Evolutionary conservation across 148 eudicot species (phyloP).

Genomic region (Camellia sinensis): DNA sequence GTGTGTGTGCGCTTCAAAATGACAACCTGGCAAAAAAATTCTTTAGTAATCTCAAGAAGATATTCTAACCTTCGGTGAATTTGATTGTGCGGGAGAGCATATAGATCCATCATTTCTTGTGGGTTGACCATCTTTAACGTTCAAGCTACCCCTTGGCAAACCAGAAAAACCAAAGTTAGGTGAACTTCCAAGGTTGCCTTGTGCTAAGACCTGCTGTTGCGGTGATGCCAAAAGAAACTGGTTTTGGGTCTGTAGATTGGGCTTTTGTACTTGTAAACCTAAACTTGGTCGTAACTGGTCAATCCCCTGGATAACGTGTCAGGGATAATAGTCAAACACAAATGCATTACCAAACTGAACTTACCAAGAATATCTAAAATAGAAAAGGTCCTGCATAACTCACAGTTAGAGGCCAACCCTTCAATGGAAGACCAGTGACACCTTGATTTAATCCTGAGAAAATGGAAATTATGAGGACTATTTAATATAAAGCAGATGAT

Average conservation of each 20-base stretch:
- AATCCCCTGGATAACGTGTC: constrained; percentile 55
- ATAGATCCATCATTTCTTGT: constrained; percentile 75
- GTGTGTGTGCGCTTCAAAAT: background rate
- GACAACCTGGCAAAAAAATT: background rate
- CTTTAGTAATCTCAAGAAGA: background rate
- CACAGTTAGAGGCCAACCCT: constrained; percentile 99
- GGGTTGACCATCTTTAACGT: constrained; percentile 81
- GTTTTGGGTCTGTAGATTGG: constrained; percentile 60
- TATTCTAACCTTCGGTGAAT: constrained; percentile 76
- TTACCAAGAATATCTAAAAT: constrained; percentile 5
- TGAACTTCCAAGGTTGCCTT: constrained; percentile 68
- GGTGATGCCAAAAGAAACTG: constrained; percentile 81
- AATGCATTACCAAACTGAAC: background rate
- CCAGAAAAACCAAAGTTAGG: constrained; percentile 82
- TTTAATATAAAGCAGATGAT: background rate
- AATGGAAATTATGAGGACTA: background rate
- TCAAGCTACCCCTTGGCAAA: constrained; percentile 76
- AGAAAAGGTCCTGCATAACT: constrained; percentile 27
- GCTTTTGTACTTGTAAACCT: constrained; percentile 75
- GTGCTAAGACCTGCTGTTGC: constrained; percentile 81
- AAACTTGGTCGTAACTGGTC: constrained; percentile 70
- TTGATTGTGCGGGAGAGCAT: constrained; percentile 86
- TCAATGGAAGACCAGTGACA: constrained; percentile 77
- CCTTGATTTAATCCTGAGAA: constrained; percentile 64
- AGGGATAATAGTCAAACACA: constrained; percentile 13